A percentile compares a stretch with the other conserved stretches of the same genome.
Conservation (phyloP, 331 rosid genomes). For the Arachis monticola region DNA sequence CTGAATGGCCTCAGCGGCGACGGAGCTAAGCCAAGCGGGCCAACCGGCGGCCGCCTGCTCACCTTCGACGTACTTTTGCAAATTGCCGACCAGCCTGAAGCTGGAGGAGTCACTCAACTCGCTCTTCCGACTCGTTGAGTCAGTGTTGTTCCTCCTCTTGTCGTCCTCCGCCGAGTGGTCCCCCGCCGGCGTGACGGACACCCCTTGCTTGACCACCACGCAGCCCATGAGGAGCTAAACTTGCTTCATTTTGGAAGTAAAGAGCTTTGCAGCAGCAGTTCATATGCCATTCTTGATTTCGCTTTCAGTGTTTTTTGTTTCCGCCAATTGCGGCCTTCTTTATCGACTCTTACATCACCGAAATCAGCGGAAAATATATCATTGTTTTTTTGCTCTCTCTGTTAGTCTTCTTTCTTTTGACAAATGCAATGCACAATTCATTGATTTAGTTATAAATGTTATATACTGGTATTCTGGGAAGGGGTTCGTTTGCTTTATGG, state of each 20-base stretch:
- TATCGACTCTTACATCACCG: constrained; percentile 36
- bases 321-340: constrained; percentile 60
- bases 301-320: constrained; percentile 35
- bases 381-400: too few relatives aligned
- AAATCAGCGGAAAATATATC: constrained; percentile 60
- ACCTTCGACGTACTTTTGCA: constrained; percentile 79
- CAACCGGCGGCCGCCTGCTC: constrained; percentile 97
- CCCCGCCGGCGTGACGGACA: constrained; percentile 88
- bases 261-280: constrained; percentile 6
- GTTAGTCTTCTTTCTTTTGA: too few relatives aligned
- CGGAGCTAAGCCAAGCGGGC: constrained; percentile 97
- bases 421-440: too few relatives aligned
- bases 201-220: constrained; percentile 88
- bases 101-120: constrained; percentile 93
- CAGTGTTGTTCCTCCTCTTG: constrained; percentile 47
- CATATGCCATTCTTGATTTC: constrained; percentile 17
- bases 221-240: constrained; percentile 74
- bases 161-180: constrained; percentile 69
- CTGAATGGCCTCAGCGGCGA: constrained; percentile 94
- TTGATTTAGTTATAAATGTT: too few relatives aligned
- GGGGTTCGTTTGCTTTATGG: too few relatives aligned
- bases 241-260: constrained; percentile 17
- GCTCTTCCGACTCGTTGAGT: constrained; percentile 59
- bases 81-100: constrained; percentile 81
- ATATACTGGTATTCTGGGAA: too few relatives aligned